Evolutionary conservation across 176 grass and related monocot genomes (phyloP), one percentile per base, ranked within the genome.

Genomic region (Aegilops umbellulata): DNA sequence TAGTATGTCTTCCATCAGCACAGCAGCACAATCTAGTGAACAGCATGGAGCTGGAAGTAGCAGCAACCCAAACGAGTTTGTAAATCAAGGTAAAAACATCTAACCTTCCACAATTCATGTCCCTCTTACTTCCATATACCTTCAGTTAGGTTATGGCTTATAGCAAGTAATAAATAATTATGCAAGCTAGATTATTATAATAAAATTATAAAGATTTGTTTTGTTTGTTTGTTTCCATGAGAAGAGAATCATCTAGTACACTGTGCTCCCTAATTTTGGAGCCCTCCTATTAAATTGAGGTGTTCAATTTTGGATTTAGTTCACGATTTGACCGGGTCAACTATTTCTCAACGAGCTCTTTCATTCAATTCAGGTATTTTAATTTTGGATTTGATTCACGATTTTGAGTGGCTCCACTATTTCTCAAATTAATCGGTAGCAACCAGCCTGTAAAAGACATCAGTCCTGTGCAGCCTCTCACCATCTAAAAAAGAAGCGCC

Each of bases 1-100:
- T 69, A 98, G 97, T 70, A 94, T 94, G n/a, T 99, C 94, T 81
- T 99, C 97, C 80, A 87, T 99, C 30, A 96, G 97, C 55, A 90
- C 87, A 49, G 78, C 68, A 47, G 86, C 88, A 87, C 93, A 89
- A 77, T 58, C 86, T 39, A 68, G 83, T 78, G 92, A 94, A 65
- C 92, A 91, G 20, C 85, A 74, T 66, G 90, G 84, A 82, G 79
- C 82, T 82, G 91, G 94, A 92, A 98, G 90, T 86, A 92, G 88
- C 74, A 95, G 83, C 63, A 96, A 90, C 76, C 72, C 90, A 58
- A 69, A 77, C 55, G 97, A 94, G 80, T 94, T 90, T 91, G 89
- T 94, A 73, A 99, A 96, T 90, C 97, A 99, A 88, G 97, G 94
- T 94, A 90, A 86, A 74, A 24, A 15, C 12, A 32, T 69, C 68